Evolutionary conservation across 2,329 filamentous ascomycete genomes (phyloP).

Genomic region (Alternaria sp.): DNA sequence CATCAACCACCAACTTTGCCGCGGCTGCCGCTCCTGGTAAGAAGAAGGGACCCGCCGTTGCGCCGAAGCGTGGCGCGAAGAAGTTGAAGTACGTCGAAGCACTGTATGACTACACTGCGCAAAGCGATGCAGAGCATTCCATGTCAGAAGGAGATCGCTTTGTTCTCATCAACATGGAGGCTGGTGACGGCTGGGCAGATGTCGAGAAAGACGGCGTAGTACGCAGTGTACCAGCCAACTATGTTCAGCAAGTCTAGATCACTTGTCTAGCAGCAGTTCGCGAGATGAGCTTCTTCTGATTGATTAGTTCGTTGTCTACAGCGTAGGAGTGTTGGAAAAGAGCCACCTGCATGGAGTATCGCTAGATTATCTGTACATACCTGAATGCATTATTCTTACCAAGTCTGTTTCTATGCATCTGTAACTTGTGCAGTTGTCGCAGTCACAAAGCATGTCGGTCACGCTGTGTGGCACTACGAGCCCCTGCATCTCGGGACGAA

Average conservation of each 20-base stretch:
- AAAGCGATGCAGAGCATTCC: slow-evolving; percentile 83
- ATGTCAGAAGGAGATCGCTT: slow-evolving; percentile 93
- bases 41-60: slow-evolving; percentile 91
- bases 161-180: slow-evolving; percentile 84
- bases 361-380: slow-evolving; percentile 13
- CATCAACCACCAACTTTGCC: slow-evolving; percentile 64
- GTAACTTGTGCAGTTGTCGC: neutral
- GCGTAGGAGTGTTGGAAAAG: neutral
- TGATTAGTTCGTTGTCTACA: neutral
- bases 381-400: neutral
- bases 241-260: slow-evolving; percentile 74
- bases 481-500: slow-evolving; percentile 8
- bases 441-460: neutral
- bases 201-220: slow-evolving; percentile 89
- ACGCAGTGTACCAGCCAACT: slow-evolving; percentile 92
- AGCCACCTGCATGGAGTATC: neutral
- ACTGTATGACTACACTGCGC: slow-evolving; percentile 87
- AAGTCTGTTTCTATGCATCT: neutral
- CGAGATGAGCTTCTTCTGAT: slow-evolving; percentile 15
- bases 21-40: slow-evolving; percentile 56
- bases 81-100: slow-evolving; percentile 94
- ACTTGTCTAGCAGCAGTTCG: slow-evolving; percentile 23
- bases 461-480: slow-evolving; percentile 13
- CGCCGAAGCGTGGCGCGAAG: slow-evolving; percentile 88
- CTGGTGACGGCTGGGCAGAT: slow-evolving; percentile 95